Evolutionary conservation across 208 protist genomes (phyloP).

Genomic region (Strigomonas culicis): DNA sequence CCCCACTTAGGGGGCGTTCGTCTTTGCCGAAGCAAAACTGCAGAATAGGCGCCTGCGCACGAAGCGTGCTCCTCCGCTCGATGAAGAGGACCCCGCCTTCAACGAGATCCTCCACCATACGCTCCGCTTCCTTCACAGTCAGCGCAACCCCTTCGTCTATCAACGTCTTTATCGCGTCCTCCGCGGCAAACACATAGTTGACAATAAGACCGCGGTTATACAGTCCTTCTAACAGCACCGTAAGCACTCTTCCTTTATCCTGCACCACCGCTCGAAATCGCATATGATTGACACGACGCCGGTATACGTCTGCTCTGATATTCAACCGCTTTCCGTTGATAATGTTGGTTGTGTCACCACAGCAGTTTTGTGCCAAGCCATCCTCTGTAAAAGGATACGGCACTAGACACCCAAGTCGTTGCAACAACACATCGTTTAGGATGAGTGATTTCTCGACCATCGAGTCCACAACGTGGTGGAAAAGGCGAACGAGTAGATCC

Average conservation of each 20-base stretch:
- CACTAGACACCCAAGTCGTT: constrained; percentile 62
- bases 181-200: constrained; percentile 55
- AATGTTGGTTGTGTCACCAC: constrained; percentile 64
- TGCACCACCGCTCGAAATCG: constrained; percentile 43
- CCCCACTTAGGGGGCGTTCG: constrained; percentile 7
- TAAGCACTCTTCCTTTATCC: constrained; percentile 28
- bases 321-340: constrained; percentile 33
- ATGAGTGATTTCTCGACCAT: constrained; percentile 68
- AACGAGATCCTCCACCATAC: constrained; percentile 34
- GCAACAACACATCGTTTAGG: constrained; percentile 72
- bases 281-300: constrained; percentile 65
- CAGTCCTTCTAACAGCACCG: constrained; percentile 72
- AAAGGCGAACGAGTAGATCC: constrained; percentile 59
- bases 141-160: constrained; percentile 70
- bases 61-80: constrained; percentile 25
- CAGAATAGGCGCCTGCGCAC: constrained; percentile 27
- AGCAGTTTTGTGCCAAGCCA: constrained; percentile 62
- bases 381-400: constrained; percentile 57
- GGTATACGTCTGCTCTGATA: constrained; percentile 54
- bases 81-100: constrained; percentile 29
- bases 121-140: constrained; percentile 53
- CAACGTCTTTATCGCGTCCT: constrained; percentile 74
- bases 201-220: constrained; percentile 83
- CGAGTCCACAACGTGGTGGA: constrained; percentile 54
- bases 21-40: constrained; percentile 17